Evolutionary conservation across 176 grass and related monocot genomes (phyloP).

Genomic region (Musa schizocarpa): DNA sequence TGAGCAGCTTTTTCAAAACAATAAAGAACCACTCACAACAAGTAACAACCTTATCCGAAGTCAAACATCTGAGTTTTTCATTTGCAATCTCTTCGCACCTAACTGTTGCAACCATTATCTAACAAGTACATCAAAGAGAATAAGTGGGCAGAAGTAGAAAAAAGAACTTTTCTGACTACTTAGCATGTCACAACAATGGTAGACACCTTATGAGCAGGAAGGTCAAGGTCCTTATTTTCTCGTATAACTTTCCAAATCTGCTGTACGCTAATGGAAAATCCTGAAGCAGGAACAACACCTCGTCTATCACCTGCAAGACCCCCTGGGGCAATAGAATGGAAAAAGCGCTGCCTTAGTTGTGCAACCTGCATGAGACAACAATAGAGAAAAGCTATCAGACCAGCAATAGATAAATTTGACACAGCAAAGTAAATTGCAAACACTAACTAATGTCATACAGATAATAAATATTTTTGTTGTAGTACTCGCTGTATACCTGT

Average conservation of each 20-base stretch:
- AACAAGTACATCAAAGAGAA: slow-evolving; percentile 2
- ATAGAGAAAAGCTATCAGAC: not conserved
- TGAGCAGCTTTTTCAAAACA: not conserved
- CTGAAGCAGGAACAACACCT: slow-evolving; percentile 73
- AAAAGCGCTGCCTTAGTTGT: slow-evolving; percentile 59
- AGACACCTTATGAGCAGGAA: slow-evolving; percentile 75
- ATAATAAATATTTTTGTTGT: not conserved
- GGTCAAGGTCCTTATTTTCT: slow-evolving; percentile 90
- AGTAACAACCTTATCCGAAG: slow-evolving; percentile 46
- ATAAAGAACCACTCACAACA: slow-evolving; percentile 17
- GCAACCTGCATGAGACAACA: slow-evolving; percentile 32
- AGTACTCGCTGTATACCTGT: slow-evolving; percentile 27
- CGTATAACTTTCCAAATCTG: slow-evolving; percentile 81
- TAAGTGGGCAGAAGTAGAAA: not conserved
- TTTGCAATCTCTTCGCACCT: slow-evolving; percentile 79
- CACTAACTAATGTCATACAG: not conserved
- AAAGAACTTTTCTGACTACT: not conserved
- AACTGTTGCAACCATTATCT: slow-evolving; percentile 95
- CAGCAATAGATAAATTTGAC: not conserved
- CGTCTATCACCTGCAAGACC: slow-evolving; percentile 78
- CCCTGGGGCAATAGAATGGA: slow-evolving; percentile 51
- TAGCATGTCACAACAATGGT: not conserved
- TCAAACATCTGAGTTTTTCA: slow-evolving; percentile 53
- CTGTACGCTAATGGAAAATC: slow-evolving; percentile 58
- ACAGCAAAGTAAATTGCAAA: not conserved